Evolutionary conservation across 2,329 filamentous ascomycete species (phyloP), one percentile per base, ranked within the genome.

Genomic region (Xylaria sp.): DNA sequence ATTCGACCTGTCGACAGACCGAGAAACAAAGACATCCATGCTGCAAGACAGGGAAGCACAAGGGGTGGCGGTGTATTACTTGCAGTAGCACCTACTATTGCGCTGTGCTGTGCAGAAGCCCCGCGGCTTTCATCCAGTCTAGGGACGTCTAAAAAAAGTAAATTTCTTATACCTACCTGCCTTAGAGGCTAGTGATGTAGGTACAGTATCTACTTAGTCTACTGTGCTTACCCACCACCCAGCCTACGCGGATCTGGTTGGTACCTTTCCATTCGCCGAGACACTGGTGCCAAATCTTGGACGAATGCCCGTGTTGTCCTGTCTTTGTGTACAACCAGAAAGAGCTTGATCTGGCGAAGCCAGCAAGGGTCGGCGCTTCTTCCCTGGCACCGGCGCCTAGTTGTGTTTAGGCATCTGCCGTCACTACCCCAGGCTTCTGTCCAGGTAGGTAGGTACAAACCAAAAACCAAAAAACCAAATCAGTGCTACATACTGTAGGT

Each of bases 71-170:
- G 62, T 69, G 59, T 50, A 47, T 36, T 36, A 60, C 45, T 36
- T 65, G 50, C 36, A 47, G 58, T 55, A 55, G 58, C 39, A 55
- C 50, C 19, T n/a, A 42, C 3, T 42, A 54, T 19, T 50, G 71
- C 67, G 56, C n/a, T 32, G 58, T 69, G 66, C 72, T 69, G 57
- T 65, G 68, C 69, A 66, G 61, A 21, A 45, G 54, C 61, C 32
- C 32, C 11, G 61, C 69, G 47, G 42, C 34, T 68, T 70, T 70
- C 60, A 73, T 73, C 73, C 68, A 72, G 17, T 63, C 45, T 12
- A 36, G 65, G 51, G 61, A 54, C 42, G 39, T 74, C 74, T 76
- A 75, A 73, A 75, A 76, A 74, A 75, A 75, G 73, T 39, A 72
- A 69, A 56, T 54, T 60, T 54, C 14, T 30, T 48, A 56, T 47